phyloP scores from a whole-genome alignment of 495 filamentous ascomycete species.

The Mytilinidion resinicola region DNA sequence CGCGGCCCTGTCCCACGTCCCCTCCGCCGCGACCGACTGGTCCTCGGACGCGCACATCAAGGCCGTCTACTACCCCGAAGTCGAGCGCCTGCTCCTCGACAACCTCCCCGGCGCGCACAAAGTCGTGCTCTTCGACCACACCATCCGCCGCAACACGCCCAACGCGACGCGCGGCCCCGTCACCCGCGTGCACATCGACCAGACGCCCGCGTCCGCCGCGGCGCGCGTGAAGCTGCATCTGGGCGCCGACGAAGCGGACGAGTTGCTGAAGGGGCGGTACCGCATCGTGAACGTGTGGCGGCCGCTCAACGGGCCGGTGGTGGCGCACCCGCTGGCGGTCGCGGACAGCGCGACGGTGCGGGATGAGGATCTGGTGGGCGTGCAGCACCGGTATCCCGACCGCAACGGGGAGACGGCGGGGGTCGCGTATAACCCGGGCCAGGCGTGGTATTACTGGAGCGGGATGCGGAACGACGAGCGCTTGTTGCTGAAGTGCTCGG shows the following conservation, averaged over 20 bases:
- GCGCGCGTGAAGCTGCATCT: constrained; percentile 62
- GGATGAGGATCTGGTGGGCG: constrained; percentile 58
- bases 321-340: constrained; percentile 62
- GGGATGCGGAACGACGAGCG: constrained; percentile 71
- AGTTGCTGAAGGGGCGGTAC: constrained; percentile 55
- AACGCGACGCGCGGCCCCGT: constrained; percentile 58
- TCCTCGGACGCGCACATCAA: constrained; percentile 56
- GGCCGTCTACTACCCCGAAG: constrained; percentile 74
- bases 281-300: constrained; percentile 89
- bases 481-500: constrained; percentile 76
- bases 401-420: constrained; percentile 72
- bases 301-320: constrained; percentile 66
- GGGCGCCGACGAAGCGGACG: constrained; percentile 46
- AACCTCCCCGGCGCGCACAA: constrained; percentile 55
- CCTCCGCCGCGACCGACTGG: constrained; percentile 51
- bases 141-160: constrained; percentile 59
- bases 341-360: constrained; percentile 55
- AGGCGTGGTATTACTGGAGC: constrained; percentile 74
- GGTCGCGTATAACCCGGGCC: constrained; percentile 51
- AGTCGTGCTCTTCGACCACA: constrained; percentile 84
- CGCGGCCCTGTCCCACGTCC: constrained; percentile 46
- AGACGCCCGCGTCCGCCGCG: constrained; percentile 58
- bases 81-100: constrained; percentile 57
- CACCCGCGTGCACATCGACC: constrained; percentile 72
- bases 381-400: constrained; percentile 70